phyloP scores from a whole-genome alignment of 2,329 filamentous ascomycete genomes.

The Fusarium sp. region DNA sequence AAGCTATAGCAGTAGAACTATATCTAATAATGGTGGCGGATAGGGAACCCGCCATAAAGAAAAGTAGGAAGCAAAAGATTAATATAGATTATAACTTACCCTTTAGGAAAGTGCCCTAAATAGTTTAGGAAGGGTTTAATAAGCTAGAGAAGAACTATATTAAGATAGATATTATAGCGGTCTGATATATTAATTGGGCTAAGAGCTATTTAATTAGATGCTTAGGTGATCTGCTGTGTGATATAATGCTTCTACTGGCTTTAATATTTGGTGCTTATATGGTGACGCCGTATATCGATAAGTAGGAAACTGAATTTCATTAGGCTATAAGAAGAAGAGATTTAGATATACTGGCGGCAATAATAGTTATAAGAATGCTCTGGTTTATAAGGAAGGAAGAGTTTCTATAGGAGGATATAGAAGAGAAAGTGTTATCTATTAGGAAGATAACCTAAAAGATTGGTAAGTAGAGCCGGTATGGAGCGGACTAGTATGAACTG shows the following conservation, averaged over 20 bases:
- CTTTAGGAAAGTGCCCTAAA: too few relatives aligned
- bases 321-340: neutral
- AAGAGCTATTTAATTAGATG: neutral
- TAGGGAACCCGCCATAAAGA: too few relatives aligned
- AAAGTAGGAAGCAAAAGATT: too few relatives aligned
- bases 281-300: neutral
- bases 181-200: neutral
- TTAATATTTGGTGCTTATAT: neutral
- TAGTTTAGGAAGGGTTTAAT: too few relatives aligned
- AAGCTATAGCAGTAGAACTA: too few relatives aligned
- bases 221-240: neutral
- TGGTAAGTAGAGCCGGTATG: too few relatives aligned
- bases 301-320: neutral
- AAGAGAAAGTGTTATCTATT: slow-evolving; percentile 23
- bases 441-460: neutral
- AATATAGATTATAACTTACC: too few relatives aligned
- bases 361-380: neutral
- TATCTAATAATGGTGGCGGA: too few relatives aligned
- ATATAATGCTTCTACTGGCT: neutral
- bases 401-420: slow-evolving; percentile 43
- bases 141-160: too few relatives aligned
- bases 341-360: neutral
- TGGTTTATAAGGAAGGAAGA: slow-evolving; percentile 44
- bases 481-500: too few relatives aligned
- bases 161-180: too few relatives aligned